Base-by-base conservation (phyloP, 352 stramenopile genomes). In the Phytophthora pini region DNA sequence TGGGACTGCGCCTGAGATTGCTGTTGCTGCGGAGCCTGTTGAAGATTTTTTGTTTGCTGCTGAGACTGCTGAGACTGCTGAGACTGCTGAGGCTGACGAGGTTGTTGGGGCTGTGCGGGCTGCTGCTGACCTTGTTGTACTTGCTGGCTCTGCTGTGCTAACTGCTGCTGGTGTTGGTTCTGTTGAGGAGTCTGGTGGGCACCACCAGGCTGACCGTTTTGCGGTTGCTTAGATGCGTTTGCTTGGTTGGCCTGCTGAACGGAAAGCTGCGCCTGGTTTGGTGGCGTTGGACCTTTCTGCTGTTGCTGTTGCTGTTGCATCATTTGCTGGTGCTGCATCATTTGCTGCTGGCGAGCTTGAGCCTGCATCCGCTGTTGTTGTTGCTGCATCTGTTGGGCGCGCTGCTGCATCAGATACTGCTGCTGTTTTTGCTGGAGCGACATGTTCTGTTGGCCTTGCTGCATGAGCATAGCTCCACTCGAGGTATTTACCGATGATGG, bases 311-410 rank as follows among this genome's bases (percentile, higher is more conserved):
- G 72, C 51, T 79, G 57, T 31, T 68, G 65, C 59, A 74, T 71
- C 48, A 78, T 66, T 38, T 81, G 74, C 54, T 82, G 70, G 47
- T 86, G 77, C 13, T 89, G 75, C 61, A 81, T 75, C 46, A 72
- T 65, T 41, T 74, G 69, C 46, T 87, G 76, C 24, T 84, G 75
- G 13, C 74, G 68, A 44, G 73, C 71, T 52, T 83, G 70, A n/a
- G 58, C 65, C 47, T 76, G 76, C 63, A 84, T 81, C 51, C 72
- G 68, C 44, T 82, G 78, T 56, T 88, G 79, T 32, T 88, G 81
- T 11, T 83, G 76, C 52, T 86, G 74, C 56, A 87, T 75, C 40
- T 88, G 78, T 24, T 78, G 67, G 20, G 68, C 69, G 22, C 83
- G 76, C 49, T 88, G 80, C 53, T 80, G 68, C 52, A 86, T 79